Percentiles rank a stretch among this genome's conserved stretches.
phyloP scores from a whole-genome alignment of 108 stramenopile genomes.

The Pseudonitzschia delicatissima region DNA sequence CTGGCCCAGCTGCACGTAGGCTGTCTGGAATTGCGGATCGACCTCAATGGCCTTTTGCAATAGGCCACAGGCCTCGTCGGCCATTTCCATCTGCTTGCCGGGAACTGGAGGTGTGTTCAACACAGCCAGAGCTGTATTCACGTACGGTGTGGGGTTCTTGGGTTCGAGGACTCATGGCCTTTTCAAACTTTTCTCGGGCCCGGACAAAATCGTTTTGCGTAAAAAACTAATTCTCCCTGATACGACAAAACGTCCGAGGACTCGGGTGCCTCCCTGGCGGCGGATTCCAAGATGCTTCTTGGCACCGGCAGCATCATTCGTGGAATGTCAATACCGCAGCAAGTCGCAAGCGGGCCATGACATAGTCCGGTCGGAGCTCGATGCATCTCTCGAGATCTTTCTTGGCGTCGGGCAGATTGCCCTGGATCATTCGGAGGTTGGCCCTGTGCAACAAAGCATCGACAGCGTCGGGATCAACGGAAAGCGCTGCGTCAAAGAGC shows the following conservation, averaged over 20 bases:
- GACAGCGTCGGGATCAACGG: conserved; percentile 64
- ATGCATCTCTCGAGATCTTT: conserved; percentile 72
- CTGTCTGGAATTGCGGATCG: conserved; percentile 88
- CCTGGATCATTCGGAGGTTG: conserved; percentile 82
- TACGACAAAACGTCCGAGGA: conserved; percentile 88
- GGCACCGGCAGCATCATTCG: conserved; percentile 67
- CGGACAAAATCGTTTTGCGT: conserved; percentile 65
- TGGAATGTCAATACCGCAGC: conserved; percentile 80
- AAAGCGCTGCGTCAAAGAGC: conserved; percentile 73
- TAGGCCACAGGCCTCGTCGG: conserved; percentile 55
- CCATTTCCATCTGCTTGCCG: conserved; percentile 67
- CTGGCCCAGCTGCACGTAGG: conserved; percentile 88
- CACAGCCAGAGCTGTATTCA: conserved; percentile 83
- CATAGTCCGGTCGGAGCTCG: conserved; percentile 72
- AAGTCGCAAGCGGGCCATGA: conserved; percentile 79
- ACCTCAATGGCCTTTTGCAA: conserved; percentile 80
- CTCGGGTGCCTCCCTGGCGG: conserved; percentile 62
- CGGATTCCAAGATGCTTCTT: conserved; percentile 67
- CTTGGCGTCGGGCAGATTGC: conserved; percentile 57
- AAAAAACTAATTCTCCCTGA: conserved; percentile 82
- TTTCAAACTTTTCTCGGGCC: conserved; percentile 75
- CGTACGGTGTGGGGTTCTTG: conserved; percentile 85
- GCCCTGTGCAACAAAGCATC: conserved; percentile 88
- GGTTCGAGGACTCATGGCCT: conserved; percentile 78
- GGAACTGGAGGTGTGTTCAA: conserved; percentile 71